phyloP scores from a whole-genome alignment of 1,284 basidiomycete genomes.

The Trichosporon sp. region DNA sequence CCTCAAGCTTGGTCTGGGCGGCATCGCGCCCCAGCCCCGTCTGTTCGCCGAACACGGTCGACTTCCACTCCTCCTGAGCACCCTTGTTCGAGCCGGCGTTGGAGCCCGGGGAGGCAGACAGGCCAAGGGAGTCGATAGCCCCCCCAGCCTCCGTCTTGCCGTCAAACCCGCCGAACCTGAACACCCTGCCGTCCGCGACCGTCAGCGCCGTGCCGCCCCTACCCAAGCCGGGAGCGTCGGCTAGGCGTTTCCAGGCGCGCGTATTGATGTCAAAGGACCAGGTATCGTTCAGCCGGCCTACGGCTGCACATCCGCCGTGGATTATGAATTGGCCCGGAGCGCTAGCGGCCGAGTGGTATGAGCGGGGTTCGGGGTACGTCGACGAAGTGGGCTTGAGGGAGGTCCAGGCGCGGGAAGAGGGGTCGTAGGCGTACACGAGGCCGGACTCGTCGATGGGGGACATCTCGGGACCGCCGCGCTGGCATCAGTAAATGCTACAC shows the following conservation, averaged over 20 bases:
- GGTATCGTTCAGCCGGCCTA: constrained; percentile 22
- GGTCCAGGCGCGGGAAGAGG: constrained; percentile 17
- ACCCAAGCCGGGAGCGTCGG: constrained; percentile 24
- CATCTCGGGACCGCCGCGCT: constrained; percentile 29
- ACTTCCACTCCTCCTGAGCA: constrained; percentile 1
- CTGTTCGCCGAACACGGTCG: constrained; percentile 7
- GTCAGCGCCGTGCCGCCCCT: constrained; percentile 27
- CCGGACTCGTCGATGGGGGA: constrained; percentile 25
- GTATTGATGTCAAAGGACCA: constrained; percentile 26
- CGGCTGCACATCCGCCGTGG: constrained; percentile 25
- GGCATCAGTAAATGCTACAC: background rate
- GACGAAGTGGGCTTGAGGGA: constrained; percentile 9
- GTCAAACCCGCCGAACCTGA: constrained; percentile 32
- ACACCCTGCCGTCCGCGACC: constrained; percentile 13
- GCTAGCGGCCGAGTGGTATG: constrained; percentile 23
- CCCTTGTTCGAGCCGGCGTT: too few species aligned
- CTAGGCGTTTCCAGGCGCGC: constrained; percentile 15
- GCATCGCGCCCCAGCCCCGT: constrained; percentile 15
- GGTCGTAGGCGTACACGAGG: constrained; percentile 23
- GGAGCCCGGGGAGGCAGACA: too few species aligned
- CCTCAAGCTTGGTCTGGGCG: background rate
- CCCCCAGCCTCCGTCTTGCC: constrained; percentile 32
- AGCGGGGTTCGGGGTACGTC: constrained; percentile 15
- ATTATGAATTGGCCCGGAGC: constrained; percentile 16
- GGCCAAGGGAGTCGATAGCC: constrained; percentile 19